A percentile compares a stretch with the other conserved stretches of the same genome.
Evolutionary conservation across 2,329 filamentous ascomycete species (phyloP).

Genomic region (Botryotinia globosa): DNA sequence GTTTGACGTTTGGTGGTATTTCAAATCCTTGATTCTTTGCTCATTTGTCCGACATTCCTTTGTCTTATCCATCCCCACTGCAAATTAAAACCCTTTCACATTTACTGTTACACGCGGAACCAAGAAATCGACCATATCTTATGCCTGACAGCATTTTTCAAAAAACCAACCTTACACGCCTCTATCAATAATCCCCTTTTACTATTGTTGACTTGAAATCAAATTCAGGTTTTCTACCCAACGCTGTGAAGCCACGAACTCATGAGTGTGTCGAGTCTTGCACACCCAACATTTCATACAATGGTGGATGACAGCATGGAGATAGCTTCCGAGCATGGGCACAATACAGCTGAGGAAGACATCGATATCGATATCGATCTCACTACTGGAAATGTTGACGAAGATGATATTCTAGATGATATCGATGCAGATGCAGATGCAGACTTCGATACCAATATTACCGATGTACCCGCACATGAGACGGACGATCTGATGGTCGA

Average conservation of each 20-base stretch:
- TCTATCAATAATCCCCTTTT: neutral
- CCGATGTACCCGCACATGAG: slow-evolving; percentile 21
- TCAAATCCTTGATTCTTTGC: neutral
- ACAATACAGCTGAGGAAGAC: slow-evolving; percentile 44
- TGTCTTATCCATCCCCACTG: neutral
- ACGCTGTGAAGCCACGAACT: neutral
- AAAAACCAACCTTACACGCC: neutral
- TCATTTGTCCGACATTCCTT: neutral
- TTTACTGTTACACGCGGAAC: neutral
- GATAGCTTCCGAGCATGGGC: slow-evolving; percentile 48
- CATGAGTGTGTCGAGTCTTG: slow-evolving; percentile 17
- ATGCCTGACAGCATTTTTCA: neutral
- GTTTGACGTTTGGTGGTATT: neutral
- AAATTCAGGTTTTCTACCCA: neutral
- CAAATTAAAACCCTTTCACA: slow-evolving; percentile 9
- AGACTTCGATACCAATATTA: slow-evolving; percentile 34
- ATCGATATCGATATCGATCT: slow-evolving; percentile 60
- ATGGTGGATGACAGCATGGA: slow-evolving; percentile 52
- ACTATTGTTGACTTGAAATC: neutral
- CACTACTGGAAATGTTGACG: slow-evolving; percentile 45
- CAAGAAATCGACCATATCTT: neutral
- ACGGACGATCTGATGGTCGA: slow-evolving; percentile 50
- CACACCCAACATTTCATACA: slow-evolving; percentile 14
- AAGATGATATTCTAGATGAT: slow-evolving; percentile 58
- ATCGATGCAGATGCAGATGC: slow-evolving; percentile 37